Evolutionary conservation across 2,329 filamentous ascomycete species (phyloP), one percentile per base, ranked within the genome.

Genomic region (Fusarium cicatricum): DNA sequence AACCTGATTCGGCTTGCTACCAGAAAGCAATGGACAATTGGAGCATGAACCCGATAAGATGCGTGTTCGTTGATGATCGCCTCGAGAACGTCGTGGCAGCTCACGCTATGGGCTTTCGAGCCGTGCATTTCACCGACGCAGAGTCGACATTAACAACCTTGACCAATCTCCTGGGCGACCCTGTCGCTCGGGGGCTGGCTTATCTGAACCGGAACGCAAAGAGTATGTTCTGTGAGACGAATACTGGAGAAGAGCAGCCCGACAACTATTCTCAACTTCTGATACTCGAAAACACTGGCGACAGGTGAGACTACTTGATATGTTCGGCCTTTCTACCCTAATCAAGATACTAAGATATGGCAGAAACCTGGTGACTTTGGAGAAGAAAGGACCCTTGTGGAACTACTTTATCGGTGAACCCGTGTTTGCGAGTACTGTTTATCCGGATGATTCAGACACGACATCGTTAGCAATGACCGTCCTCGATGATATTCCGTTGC

Each of bases 201-300:
- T 58, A 37, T 2, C 17, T 56, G 1, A 8, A 12, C 6, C 3
- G 15, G 1, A 51, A 51, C 3, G 52, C 40, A 2, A 58, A 56
- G 16, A 21, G 16, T 0, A 4, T 57, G 7, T 57, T 54, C 8
- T 54, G 54, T 7, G 38, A 29, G 3, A 15, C 41, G 3, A 49
- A 23, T 5, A 33, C 17, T 5, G 36, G 36, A 2, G 19, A 38
- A 9, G 1, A 29, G 1, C 44, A 51, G 4, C 36, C 31, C 10
- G 55, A 58, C 1, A 56, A 58, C 4, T 58, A 19, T 7, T 58
- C 55, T 0, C 55, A 58, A 2, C 4, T 56, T 0, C 5, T 55
- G 1, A 42, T 58, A 5, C 17, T 52, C 2, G 38, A 58, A 7
- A 41, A 51, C 2, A 51, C 52, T 0, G 19, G 45, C 2, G 26